Percentiles rank a stretch among this genome's conserved stretches.
phyloP scores from a whole-genome alignment of 1,284 basidiomycete genomes.

The Cryptococcus neoformans region DNA sequence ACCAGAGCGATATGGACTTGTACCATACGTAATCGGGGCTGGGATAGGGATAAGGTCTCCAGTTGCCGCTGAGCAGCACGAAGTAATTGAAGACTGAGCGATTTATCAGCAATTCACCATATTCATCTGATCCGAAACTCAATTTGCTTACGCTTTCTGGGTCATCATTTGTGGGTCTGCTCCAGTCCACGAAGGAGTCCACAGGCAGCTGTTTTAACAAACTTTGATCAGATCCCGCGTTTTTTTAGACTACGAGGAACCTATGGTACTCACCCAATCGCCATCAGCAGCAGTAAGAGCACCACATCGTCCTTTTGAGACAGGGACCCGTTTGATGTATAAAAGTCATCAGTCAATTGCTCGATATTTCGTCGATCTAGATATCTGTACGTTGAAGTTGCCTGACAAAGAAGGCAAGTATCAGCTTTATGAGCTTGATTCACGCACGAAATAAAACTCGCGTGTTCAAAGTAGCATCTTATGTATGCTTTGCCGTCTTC shows the following conservation, averaged over 20 bases:
- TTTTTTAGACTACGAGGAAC: background rate
- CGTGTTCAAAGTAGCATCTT: constrained; percentile 3
- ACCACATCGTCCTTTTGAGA: background rate
- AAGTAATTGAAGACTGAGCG: background rate
- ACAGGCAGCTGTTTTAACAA: background rate
- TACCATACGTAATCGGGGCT: background rate
- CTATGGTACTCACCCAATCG: background rate
- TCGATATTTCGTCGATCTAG: background rate
- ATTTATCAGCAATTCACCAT: background rate
- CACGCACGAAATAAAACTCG: background rate
- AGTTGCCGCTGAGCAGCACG: background rate
- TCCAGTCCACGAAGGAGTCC: constrained; percentile 7
- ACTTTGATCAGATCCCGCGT: background rate
- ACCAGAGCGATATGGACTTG: background rate
- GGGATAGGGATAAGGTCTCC: background rate
- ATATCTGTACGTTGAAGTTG: constrained; percentile 3
- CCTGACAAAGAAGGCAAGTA: background rate
- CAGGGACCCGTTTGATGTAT: background rate
- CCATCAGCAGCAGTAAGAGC: constrained; percentile 1
- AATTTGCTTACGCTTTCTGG: background rate
- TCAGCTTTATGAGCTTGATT: background rate
- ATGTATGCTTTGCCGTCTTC: constrained; percentile 2
- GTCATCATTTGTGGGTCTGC: constrained; percentile 1
- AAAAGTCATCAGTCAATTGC: background rate
- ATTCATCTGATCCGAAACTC: no score